phyloP scores from a whole-genome alignment of 768 basidiomycete genomes.

The Leccinum arenicola region DNA sequence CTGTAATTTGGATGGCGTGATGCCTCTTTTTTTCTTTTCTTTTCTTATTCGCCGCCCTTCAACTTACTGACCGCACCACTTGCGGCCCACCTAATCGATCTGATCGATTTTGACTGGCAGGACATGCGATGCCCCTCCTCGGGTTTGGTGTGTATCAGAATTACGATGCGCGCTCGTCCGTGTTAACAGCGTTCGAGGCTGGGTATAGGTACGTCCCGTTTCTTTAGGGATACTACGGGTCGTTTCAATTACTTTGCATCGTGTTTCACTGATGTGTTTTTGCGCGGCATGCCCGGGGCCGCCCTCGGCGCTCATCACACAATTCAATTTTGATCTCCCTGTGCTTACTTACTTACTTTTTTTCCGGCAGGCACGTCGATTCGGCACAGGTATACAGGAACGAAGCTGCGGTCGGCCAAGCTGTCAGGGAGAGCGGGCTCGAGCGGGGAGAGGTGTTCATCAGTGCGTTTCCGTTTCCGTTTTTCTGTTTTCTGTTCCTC shows the following conservation, averaged over 20 bases:
- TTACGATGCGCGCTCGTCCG: constrained; percentile 50
- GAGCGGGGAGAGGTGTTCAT: constrained; percentile 64
- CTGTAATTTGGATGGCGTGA: not conserved
- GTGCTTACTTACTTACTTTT: not conserved
- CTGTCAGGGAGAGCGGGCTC: constrained; percentile 54
- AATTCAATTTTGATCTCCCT: not conserved
- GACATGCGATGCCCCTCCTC: constrained; percentile 58
- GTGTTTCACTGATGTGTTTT: not conserved
- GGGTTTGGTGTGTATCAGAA: constrained; percentile 76
- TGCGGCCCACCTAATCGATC: not conserved
- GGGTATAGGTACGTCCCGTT: constrained; percentile 54
- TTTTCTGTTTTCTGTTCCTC: not conserved
- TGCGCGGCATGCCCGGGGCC: not conserved
- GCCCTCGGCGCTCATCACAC: not conserved
- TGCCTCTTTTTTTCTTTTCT: not conserved
- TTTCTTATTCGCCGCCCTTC: not conserved
- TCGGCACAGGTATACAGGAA: constrained; percentile 70
- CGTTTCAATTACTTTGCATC: not conserved
- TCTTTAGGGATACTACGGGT: not conserved
- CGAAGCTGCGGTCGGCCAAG: constrained; percentile 59
- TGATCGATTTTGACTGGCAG: constrained; percentile 28
- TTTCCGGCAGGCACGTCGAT: constrained; percentile 58
- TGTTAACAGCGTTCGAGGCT: constrained; percentile 57
- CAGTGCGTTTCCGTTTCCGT: constrained; percentile 42
- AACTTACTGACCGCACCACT: not conserved